Conservation (phyloP, 495 filamentous ascomycete species). For the Tuber melanosporum region DNA sequence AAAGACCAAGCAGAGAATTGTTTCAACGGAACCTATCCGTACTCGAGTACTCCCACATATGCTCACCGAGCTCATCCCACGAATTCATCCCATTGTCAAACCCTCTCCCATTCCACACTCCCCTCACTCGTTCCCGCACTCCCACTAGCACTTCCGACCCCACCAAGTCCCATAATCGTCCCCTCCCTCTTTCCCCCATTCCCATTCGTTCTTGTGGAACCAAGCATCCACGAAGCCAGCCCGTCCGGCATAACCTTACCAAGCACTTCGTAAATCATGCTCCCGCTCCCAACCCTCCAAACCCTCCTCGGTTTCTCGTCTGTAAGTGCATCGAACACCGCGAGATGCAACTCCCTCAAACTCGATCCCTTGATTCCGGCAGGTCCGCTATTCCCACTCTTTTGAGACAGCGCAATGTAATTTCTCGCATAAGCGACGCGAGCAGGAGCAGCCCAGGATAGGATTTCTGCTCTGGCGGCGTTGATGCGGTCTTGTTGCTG, state of each 20-base stretch:
- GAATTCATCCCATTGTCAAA: constrained; percentile 9
- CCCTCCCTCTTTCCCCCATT: constrained; percentile 44
- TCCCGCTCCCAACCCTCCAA: constrained; percentile 73
- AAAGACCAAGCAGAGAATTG: not conserved
- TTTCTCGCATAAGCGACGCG: constrained; percentile 53
- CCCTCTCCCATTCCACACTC: constrained; percentile 28
- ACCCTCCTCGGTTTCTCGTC: constrained; percentile 48
- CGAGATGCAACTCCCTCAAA: constrained; percentile 68
- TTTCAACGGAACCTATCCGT: not conserved
- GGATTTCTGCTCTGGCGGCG: constrained; percentile 50
- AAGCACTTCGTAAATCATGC: constrained; percentile 73
- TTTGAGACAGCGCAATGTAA: constrained; percentile 48
- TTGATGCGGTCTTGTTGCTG: constrained; percentile 26
- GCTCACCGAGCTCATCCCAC: not conserved
- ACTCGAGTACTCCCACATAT: not conserved
- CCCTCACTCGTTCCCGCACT: constrained; percentile 37
- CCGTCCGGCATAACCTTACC: constrained; percentile 74
- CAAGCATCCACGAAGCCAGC: constrained; percentile 84
- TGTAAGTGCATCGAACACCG: constrained; percentile 79
- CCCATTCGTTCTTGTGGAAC: constrained; percentile 53
- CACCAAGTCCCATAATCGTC: constrained; percentile 48
- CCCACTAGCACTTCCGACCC: constrained; percentile 44
- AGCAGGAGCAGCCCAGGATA: constrained; percentile 57
- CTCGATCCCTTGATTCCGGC: constrained; percentile 56
- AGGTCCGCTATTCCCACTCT: constrained; percentile 47